phyloP scores from a whole-genome alignment of 2,329 filamentous ascomycete species.

The Microsporum canis region DNA sequence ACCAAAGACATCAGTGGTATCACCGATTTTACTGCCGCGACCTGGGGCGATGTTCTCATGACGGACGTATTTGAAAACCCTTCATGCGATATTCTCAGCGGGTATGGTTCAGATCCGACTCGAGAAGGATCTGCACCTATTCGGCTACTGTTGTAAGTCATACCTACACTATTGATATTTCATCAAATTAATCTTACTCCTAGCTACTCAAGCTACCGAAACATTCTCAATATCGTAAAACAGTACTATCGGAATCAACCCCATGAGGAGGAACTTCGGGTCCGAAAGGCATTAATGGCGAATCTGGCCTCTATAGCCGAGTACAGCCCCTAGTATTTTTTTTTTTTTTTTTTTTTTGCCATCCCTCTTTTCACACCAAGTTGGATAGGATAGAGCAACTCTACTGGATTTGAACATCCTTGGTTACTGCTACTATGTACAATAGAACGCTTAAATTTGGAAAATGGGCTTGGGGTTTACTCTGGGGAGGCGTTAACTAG shows the following conservation, averaged over 20 bases:
- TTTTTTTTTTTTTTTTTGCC: neutral
- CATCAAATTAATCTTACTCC: neutral
- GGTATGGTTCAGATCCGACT: constrained; percentile 22
- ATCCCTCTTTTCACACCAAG: neutral
- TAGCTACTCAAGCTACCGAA: constrained; percentile 32
- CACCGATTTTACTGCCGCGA: constrained; percentile 41
- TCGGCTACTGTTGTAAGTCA: constrained; percentile 26
- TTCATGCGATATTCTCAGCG: constrained; percentile 27
- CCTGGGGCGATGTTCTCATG: constrained; percentile 49
- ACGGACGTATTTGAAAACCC: constrained; percentile 38
- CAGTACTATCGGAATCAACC: constrained; percentile 31
- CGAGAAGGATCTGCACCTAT: constrained; percentile 20
- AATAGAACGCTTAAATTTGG: neutral
- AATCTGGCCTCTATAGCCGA: constrained; percentile 23
- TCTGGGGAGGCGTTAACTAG: neutral
- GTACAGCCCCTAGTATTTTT: constrained; percentile 12
- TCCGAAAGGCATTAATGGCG: constrained; percentile 26
- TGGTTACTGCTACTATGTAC: neutral
- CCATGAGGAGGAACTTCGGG: constrained; percentile 27
- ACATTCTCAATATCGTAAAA: constrained; percentile 26
- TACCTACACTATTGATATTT: constrained; percentile 8
- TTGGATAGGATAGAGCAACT: neutral
- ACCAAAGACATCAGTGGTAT: constrained; percentile 41
- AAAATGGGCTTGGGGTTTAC: neutral
- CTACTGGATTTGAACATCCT: neutral